A percentile compares a stretch with the other conserved stretches of the same genome.
phyloP scores from a whole-genome alignment of 2,329 filamentous ascomycete species.

The Fusarium subtropicale region DNA sequence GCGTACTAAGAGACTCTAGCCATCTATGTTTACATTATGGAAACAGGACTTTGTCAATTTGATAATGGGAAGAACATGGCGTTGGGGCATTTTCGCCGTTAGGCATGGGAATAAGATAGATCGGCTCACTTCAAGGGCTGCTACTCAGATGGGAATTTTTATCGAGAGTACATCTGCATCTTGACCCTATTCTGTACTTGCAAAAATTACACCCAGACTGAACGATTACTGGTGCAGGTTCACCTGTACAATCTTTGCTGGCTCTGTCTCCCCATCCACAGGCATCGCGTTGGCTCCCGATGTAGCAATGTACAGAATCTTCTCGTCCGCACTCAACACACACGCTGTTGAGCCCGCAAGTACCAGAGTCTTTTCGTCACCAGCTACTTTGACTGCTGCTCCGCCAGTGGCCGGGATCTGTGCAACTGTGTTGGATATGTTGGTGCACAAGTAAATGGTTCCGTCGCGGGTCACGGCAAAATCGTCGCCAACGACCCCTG shows the following conservation, averaged over 20 bases:
- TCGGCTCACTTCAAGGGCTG: conserved; percentile 26
- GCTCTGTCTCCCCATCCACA: conserved; percentile 38
- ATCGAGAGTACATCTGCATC: conserved; percentile 15
- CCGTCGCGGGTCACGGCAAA: conserved; percentile 35
- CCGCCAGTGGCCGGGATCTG: conserved; percentile 12
- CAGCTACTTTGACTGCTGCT: conserved; percentile 13
- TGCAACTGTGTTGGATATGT: conserved; percentile 35
- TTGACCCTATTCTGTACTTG: background rate
- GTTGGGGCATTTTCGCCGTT: conserved; percentile 41
- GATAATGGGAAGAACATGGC: conserved; percentile 43
- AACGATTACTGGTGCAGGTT: conserved; percentile 4
- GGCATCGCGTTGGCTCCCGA: conserved; percentile 25
- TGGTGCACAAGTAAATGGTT: conserved; percentile 36
- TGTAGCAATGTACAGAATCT: conserved; percentile 33
- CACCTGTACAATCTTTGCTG: conserved; percentile 37
- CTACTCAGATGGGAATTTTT: conserved; percentile 11
- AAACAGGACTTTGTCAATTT: conserved; percentile 36
- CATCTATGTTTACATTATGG: background rate
- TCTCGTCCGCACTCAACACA: conserved; percentile 19
- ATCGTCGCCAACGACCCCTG: conserved; percentile 35
- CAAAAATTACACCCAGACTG: background rate
- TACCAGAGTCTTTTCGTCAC: conserved; percentile 6
- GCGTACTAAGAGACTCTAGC: background rate
- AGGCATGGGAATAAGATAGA: conserved; percentile 42
- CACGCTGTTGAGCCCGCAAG: conserved; percentile 37